Evolutionary conservation across 441 rosid species (phyloP).

Genomic region (Syzygium syzygioides): DNA sequence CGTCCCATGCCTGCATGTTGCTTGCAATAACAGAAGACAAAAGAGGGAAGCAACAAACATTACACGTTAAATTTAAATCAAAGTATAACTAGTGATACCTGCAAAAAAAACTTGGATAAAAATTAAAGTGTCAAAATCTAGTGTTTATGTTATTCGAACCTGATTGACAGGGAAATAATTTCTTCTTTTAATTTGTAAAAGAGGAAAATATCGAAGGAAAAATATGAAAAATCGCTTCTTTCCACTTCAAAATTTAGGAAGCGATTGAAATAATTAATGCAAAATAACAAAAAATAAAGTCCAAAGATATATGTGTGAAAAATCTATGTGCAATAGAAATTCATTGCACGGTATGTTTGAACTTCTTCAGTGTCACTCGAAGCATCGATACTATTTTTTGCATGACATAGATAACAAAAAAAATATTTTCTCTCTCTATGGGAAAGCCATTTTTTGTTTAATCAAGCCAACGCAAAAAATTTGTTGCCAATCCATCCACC

Average conservation of each 20-base stretch:
- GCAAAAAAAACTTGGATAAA: background rate
- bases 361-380: background rate
- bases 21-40: no score
- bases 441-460: background rate
- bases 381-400: background rate
- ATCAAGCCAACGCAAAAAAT: background rate
- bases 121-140: background rate
- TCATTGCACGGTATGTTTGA: background rate
- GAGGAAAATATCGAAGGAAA: background rate
- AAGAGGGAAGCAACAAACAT: background rate
- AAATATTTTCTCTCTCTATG: background rate
- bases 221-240: background rate
- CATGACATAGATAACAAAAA: background rate
- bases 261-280: background rate
- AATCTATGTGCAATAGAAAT: background rate
- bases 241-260: background rate
- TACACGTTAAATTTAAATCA: background rate
- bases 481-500: rapidly evolving
- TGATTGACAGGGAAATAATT: background rate
- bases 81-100: background rate
- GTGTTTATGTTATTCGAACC: background rate
- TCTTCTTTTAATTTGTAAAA: background rate
- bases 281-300: background rate
- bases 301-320: background rate
- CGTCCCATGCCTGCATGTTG: background rate